Evolutionary conservation across 164 flowering plant genomes (phyloP).

Genomic region (Platanus orientalis): DNA sequence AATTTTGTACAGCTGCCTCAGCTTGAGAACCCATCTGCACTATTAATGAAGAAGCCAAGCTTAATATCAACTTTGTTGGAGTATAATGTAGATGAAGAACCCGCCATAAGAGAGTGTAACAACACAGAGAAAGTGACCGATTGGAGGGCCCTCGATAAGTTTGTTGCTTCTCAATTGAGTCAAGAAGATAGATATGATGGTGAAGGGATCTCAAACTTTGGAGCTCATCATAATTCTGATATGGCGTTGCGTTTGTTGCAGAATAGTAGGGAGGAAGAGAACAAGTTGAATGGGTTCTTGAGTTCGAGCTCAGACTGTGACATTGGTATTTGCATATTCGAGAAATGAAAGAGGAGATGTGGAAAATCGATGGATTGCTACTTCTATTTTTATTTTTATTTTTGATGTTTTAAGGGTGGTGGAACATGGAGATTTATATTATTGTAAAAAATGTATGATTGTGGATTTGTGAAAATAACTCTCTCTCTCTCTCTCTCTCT

Average conservation of each 20-base stretch:
- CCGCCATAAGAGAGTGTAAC: constrained; percentile 7
- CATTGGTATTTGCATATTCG: constrained; percentile 73
- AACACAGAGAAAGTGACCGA: constrained; percentile 57
- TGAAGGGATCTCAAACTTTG: constrained; percentile 32
- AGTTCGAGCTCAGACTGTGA: constrained; percentile 41
- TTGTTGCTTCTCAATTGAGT: constrained; percentile 92
- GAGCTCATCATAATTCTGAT: constrained; percentile 27
- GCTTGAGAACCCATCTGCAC: constrained; percentile 80
- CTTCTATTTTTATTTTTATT: background rate
- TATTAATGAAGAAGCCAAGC: constrained; percentile 51
- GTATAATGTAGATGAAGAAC: constrained; percentile 25
- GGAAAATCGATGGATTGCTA: too few relatives aligned
- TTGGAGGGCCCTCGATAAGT: constrained; percentile 91
- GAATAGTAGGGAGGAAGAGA: constrained; percentile 17
- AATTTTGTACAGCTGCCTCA: constrained; percentile 73
- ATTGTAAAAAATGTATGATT: too few relatives aligned
- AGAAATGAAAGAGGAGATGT: constrained; percentile 30
- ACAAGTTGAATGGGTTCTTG: constrained; percentile 17
- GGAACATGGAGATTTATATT: too few relatives aligned
- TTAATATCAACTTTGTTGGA: constrained; percentile 36
- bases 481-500: too few relatives aligned
- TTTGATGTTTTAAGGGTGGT: too few relatives aligned
- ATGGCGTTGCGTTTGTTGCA: constrained; percentile 46
- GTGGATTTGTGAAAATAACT: too few relatives aligned
- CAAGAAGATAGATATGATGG: constrained; percentile 47